Evolutionary conservation across 1,284 basidiomycete species (phyloP), one percentile per base, ranked within the genome.

Genomic region (Xerocomus minutiporus): DNA sequence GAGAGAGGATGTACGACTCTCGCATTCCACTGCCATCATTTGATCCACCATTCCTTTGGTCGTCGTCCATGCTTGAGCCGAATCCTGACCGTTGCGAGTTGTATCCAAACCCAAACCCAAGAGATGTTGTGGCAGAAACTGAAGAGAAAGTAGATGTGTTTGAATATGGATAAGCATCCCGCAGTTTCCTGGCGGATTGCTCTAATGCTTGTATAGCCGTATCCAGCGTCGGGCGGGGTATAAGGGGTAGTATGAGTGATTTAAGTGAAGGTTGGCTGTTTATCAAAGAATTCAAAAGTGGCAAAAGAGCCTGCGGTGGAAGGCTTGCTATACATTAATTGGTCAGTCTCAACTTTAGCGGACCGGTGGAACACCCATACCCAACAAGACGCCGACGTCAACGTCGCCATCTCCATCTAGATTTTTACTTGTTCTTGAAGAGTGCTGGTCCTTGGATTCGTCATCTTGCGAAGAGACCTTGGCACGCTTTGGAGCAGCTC

Each of bases 121-220:
- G 72, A 29, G 70, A 65, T 11, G 69, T 62, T 23, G 64, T 63
- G 3, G 72, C 60, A 39, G 68, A 58, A 17, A 66, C 54, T 34
- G 74, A 73, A 7, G 72, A 65, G 49, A 73, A 72, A 11, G 73
- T 58, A 5, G 74, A 60, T 3, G 73, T 58, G 47, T 75, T 83
- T 3, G 88, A 89, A 67, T 89, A 91, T 8, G 88, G 88, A 65
- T 88, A 88, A 17, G 88, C 85, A 51, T 91, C 88, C 46, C 81
- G 80, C 38, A 91, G 75, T 64, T 83, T 86, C 72, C 80, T 83
- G 34, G 84, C 80, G 20, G 86, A 82, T 55, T 76, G 77, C 38
- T 78, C 77, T 35, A 91, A 69, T n/a, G 82, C 82, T 61, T 87
- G 79, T 28, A 82, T 67, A 17, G 87, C 88, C 26, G 78, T 82